phyloP scores from a whole-genome alignment of 345 rosid species.

The Physaria fendleri region DNA sequence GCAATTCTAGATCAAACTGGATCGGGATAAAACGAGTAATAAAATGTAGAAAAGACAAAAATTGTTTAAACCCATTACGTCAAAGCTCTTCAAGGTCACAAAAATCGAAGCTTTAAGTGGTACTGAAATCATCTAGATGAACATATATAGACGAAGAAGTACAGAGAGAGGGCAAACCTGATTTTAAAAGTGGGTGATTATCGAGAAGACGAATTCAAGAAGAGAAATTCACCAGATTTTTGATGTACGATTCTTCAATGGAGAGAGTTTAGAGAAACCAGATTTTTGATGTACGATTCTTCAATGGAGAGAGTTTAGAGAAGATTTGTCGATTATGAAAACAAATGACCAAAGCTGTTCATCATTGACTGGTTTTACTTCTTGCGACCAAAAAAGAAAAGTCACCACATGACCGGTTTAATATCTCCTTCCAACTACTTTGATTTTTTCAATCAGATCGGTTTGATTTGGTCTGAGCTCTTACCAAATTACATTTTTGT shows the following conservation, averaged over 20 bases:
- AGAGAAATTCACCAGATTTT: conserved; percentile 8
- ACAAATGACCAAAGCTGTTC: not conserved
- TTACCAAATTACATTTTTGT: no score
- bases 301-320: not conserved
- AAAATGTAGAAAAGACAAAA: no score
- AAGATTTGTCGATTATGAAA: not conserved
- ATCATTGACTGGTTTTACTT: conserved; percentile 13
- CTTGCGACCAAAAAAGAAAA: not conserved
- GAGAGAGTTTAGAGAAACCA: conserved; percentile 1
- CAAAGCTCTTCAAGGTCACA: not conserved
- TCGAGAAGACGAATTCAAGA: conserved; percentile 14
- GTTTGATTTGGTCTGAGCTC: not conserved
- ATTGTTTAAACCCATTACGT: not conserved
- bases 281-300: conserved; percentile 2
- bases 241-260: conserved; percentile 1
- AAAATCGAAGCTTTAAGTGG: conserved; percentile 4
- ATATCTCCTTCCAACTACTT: no score
- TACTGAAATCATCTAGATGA: not conserved
- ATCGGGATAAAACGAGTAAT: not conserved
- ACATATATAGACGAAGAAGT: not conserved
- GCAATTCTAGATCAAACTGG: not conserved
- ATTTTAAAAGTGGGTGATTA: not conserved
- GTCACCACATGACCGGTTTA: no score
- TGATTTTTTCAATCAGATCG: no score
- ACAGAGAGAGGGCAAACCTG: conserved; percentile 24